These are phyloP conservation scores for Tolypocladium ophioglossoides DNA, from an alignment of 2,329 filamentous ascomycete genomes.

Conservation along the genomic window DNA sequence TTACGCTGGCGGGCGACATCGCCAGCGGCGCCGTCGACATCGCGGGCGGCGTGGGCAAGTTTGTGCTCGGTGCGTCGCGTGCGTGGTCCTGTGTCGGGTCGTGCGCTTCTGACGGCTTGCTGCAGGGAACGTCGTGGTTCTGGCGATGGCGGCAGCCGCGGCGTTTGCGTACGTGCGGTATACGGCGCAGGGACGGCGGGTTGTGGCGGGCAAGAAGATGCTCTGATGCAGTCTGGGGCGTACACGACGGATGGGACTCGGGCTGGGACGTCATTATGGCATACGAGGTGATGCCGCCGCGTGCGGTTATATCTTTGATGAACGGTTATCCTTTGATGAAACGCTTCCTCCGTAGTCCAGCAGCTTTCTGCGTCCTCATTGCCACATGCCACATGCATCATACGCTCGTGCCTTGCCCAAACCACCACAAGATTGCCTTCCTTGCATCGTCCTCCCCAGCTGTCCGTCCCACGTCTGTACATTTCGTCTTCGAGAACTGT, in stretches of 20 bases:
- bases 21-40: slow-evolving; percentile 24
- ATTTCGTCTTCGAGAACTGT: no score
- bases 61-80: slow-evolving; percentile 20
- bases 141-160: slow-evolving; percentile 20
- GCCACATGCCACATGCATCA: no score
- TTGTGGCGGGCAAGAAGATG: slow-evolving; percentile 19
- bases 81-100: background rate
- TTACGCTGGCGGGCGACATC: slow-evolving; percentile 24
- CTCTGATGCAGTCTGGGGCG: slow-evolving; percentile 7
- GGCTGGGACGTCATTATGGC: background rate
- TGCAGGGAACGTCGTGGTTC: slow-evolving; percentile 24
- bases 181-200: slow-evolving; percentile 17
- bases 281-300: background rate
- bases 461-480: no score
- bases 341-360: background rate
- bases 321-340: background rate
- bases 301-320: no score
- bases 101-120: background rate
- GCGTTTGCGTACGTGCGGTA: slow-evolving; percentile 23
- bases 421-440: no score
- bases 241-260: background rate
- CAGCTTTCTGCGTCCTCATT: background rate
- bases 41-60: slow-evolving; percentile 27
- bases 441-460: no score
- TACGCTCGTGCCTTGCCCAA: no score